Percentiles rank a stretch among this genome's conserved stretches.
Evolutionary conservation across 352 stramenopile genomes (phyloP).

Genomic region (Phytophthora quininea): DNA sequence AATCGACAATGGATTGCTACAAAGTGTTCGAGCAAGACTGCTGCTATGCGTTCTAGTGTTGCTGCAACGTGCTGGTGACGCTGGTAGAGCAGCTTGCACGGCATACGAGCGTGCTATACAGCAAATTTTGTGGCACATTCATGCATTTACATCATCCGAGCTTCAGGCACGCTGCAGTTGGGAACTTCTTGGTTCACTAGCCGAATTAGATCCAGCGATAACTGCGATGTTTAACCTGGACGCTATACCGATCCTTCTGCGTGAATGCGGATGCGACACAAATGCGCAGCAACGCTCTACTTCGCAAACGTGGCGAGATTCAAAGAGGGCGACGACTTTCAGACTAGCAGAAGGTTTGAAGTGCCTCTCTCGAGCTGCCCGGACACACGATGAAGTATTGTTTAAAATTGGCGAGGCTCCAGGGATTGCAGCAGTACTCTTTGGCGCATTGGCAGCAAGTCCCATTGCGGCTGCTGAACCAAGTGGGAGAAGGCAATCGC

Average conservation of each 20-base stretch:
- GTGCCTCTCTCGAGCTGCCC: conserved; percentile 59
- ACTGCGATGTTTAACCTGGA: conserved; percentile 71
- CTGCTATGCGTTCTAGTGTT: conserved; percentile 58
- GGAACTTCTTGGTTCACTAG: conserved; percentile 59
- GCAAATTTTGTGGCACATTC: conserved; percentile 53
- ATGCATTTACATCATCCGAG: conserved; percentile 29
- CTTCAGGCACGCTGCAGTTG: conserved; percentile 52
- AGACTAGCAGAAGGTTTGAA: conserved; percentile 65
- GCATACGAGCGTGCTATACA: conserved; percentile 68
- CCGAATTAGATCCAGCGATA: conserved; percentile 60
- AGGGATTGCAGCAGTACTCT: conserved; percentile 51
- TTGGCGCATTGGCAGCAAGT: conserved; percentile 38
- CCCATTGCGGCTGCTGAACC: conserved; percentile 1
- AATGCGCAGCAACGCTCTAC: conserved; percentile 5
- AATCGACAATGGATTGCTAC: conserved; percentile 35
- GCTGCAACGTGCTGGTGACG: conserved; percentile 63
- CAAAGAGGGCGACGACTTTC: conserved; percentile 24
- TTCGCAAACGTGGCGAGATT: conserved; percentile 19
- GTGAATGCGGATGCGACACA: conserved; percentile 41
- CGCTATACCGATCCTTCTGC: conserved; percentile 57
- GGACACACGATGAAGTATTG: conserved; percentile 68
- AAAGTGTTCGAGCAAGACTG: conserved; percentile 46
- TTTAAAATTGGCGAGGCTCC: conserved; percentile 62
- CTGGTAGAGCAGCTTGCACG: conserved; percentile 45
- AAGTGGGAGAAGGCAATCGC: conserved; percentile 2